Conservation (phyloP, 148 eudicot genomes). For the Rhododendron vialii region DNA sequence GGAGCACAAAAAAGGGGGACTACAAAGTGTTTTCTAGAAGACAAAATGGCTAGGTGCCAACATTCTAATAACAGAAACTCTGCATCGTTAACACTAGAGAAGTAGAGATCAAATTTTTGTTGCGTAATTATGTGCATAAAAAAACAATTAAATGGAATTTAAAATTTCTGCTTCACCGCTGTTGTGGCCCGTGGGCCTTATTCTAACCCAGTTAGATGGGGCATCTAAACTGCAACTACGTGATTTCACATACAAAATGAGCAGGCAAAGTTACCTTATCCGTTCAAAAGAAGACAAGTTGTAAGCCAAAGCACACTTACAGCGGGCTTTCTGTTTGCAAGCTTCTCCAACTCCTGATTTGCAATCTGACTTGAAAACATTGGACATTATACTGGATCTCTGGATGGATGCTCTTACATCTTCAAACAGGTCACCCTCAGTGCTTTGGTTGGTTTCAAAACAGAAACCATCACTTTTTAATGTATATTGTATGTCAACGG, state of each 20-base stretch:
- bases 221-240: too few relatives aligned
- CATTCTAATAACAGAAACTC: not conserved
- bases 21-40: not conserved
- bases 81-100: not conserved
- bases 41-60: not conserved
- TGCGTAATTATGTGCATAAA: not conserved
- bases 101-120: not conserved
- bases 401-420: conserved; percentile 10
- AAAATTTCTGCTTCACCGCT: not conserved
- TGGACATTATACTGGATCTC: conserved; percentile 27
- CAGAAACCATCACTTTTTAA: conserved; percentile 15
- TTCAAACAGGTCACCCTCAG: conserved; percentile 14
- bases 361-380: conserved; percentile 11
- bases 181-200: not conserved
- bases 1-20: not conserved
- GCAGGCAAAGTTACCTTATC: not conserved
- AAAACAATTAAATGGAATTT: too few relatives aligned
- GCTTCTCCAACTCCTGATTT: conserved; percentile 10
- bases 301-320: conserved; percentile 19
- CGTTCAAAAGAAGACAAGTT: not conserved
- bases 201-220: not conserved
- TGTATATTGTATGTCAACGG: conserved; percentile 9
- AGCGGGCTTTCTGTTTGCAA: conserved; percentile 12
- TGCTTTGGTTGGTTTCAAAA: conserved; percentile 7
- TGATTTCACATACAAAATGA: not conserved